Percentiles rank a stretch among this genome's conserved stretches.
Conservation (phyloP, 257 asterid genomes). For the Cruciata laevipes region DNA sequence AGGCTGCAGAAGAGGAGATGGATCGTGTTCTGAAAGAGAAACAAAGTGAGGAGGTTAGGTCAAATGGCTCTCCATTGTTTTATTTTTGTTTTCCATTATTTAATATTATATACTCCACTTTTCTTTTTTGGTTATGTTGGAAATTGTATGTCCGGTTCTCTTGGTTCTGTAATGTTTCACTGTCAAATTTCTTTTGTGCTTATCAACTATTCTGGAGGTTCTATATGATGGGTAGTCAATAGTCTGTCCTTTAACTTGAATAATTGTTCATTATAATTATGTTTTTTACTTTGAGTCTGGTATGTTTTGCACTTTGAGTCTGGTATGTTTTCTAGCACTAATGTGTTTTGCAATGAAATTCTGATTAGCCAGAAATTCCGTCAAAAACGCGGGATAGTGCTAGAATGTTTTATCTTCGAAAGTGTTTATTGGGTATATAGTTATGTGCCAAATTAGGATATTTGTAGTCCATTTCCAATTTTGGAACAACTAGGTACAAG, state of each 20-base stretch:
- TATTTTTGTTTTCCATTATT: conserved; percentile 10
- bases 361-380: no score
- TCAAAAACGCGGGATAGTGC: neutral
- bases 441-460: no score
- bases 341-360: no score
- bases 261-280: neutral
- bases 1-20: conserved; percentile 67
- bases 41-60: conserved; percentile 74
- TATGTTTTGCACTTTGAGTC: no score
- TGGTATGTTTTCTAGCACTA: no score
- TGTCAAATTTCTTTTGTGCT: no score
- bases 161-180: no score
- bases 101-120: no score
- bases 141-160: no score
- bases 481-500: neutral
- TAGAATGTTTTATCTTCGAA: neutral
- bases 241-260: neutral
- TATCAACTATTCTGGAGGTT: no score
- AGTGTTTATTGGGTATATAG: neutral
- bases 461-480: neutral
- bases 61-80: conserved; percentile 7
- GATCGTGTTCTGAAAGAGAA: conserved; percentile 50
- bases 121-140: no score
- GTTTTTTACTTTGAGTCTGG: no score
- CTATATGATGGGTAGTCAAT: neutral